A percentile compares a stretch with the other conserved stretches of the same genome.
These are phyloP conservation scores for Talaromyces funiculosus DNA, from an alignment of 2,329 filamentous ascomycete genomes.

Conservation along the genomic window DNA sequence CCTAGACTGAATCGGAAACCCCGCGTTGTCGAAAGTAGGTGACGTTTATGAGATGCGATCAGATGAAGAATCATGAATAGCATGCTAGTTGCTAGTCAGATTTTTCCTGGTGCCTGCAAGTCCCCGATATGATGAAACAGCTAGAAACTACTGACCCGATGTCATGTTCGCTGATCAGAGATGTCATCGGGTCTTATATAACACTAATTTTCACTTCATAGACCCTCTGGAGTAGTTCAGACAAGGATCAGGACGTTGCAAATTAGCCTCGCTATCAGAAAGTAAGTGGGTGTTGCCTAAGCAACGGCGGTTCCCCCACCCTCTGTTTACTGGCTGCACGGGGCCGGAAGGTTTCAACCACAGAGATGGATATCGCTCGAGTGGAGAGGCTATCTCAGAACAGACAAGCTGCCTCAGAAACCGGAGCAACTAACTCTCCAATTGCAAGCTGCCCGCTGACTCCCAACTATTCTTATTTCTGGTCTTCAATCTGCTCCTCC, in stretches of 20 bases:
- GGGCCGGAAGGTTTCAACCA: constrained; percentile 12
- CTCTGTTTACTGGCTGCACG: constrained; percentile 12
- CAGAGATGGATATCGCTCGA: not conserved
- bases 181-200: not conserved
- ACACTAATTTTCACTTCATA: not conserved
- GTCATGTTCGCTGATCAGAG: not conserved
- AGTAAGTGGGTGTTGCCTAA: constrained; percentile 6
- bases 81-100: not conserved
- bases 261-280: not conserved
- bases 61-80: not conserved
- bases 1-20: not conserved
- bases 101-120: not conserved
- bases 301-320: constrained; percentile 10
- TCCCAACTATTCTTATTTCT: not conserved
- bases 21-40: not conserved
- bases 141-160: not conserved
- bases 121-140: not conserved
- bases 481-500: not conserved
- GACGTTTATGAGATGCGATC: not conserved
- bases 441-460: not conserved
- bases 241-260: not conserved
- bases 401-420: constrained; percentile 2
- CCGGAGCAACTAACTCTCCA: constrained; percentile 1
- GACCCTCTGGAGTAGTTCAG: not conserved
- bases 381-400: constrained; percentile 1